Evolutionary conservation across 768 basidiomycete species (phyloP), one percentile per base, ranked within the genome.

Genomic region (Boletus tomentosulus): DNA sequence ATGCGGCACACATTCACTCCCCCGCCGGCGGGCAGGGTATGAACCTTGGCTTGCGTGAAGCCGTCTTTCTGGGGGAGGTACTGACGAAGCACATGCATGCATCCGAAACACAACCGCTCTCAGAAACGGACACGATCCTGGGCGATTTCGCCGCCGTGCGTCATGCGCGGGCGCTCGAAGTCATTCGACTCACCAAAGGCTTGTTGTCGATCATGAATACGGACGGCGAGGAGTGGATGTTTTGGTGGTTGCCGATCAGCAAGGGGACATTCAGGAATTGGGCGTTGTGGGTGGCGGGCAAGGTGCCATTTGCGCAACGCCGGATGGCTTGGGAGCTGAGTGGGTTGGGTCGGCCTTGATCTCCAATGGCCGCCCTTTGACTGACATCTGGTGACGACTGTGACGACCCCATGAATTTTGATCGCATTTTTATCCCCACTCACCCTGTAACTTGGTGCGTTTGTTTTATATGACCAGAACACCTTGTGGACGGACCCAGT

Each of bases 11-110:
- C 22, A 75, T 81, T 46, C 82, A 82, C 51, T 78, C 81, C 1
- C 80, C 82, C 4, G 71, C 74, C 2, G 80, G 82, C 3, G 82
- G 81, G 1, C 81, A 83, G 56, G 82, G 82, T 7, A 79, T 83
- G 80, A 82, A 82, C 55, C 74, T 83, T 25, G 80, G 81, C 10
- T 62, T 83, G 24, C 74, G 81, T 11, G 81, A 83, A 51, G 80
- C 77, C 1, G 57, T 81, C 13, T 68, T 71, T 45, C 68, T 82
- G 12, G 80, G 74, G 5, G 71, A 76, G 15, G 71, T 65, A 0
- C 60, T 83, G 44, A 62, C 64, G 24, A 65, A 70, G 30, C 78
- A 78, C 59, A 51, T 75, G 1, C 59, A 50, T 6, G 61, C 59
- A 4, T 7, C 56, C 8, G 53, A 61, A 33, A 54, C 51, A 6